Conservation (phyloP, 306 rosid genomes). For the Pyrus communis region DNA sequence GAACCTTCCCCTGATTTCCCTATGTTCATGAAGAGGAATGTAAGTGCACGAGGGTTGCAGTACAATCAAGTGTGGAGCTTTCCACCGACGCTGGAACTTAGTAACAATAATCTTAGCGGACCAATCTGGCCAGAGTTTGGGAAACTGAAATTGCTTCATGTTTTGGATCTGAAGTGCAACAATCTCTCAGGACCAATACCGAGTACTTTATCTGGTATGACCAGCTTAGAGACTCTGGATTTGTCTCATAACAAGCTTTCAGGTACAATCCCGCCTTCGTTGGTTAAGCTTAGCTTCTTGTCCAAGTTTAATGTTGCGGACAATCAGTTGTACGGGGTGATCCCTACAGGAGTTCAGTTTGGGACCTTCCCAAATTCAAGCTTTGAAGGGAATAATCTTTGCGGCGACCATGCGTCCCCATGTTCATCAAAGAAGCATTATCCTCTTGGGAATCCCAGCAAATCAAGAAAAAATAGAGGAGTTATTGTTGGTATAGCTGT, state of each 20-base stretch:
- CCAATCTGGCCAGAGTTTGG: conserved; percentile 48
- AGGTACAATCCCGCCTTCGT: conserved; percentile 32
- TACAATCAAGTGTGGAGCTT: conserved; percentile 41
- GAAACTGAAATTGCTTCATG: conserved; percentile 33
- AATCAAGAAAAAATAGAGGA: conserved; percentile 4
- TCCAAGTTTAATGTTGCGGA: conserved; percentile 44
- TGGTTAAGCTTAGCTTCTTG: conserved; percentile 33
- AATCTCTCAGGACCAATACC: conserved; percentile 39
- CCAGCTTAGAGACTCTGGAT: conserved; percentile 47
- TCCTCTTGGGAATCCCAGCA: neutral
- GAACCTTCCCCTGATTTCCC: conserved; percentile 37
- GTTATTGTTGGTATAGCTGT: conserved; percentile 21
- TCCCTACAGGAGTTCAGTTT: conserved; percentile 44
- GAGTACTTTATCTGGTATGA: conserved; percentile 18
- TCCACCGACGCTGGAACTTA: conserved; percentile 40
- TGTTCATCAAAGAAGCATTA: neutral
- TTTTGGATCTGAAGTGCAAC: conserved; percentile 34
- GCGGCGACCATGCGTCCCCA: conserved; percentile 20
- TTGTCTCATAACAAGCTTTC: conserved; percentile 40
- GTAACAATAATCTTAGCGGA: conserved; percentile 37
- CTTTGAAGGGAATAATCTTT: conserved; percentile 40
- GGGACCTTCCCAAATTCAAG: conserved; percentile 41
- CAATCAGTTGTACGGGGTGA: conserved; percentile 37
- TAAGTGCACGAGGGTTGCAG: conserved; percentile 30
- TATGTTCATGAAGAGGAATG: conserved; percentile 32